These are phyloP conservation scores for Fusarium nanum DNA, from an alignment of 2,329 filamentous ascomycete genomes.

Conservation along the genomic window DNA sequence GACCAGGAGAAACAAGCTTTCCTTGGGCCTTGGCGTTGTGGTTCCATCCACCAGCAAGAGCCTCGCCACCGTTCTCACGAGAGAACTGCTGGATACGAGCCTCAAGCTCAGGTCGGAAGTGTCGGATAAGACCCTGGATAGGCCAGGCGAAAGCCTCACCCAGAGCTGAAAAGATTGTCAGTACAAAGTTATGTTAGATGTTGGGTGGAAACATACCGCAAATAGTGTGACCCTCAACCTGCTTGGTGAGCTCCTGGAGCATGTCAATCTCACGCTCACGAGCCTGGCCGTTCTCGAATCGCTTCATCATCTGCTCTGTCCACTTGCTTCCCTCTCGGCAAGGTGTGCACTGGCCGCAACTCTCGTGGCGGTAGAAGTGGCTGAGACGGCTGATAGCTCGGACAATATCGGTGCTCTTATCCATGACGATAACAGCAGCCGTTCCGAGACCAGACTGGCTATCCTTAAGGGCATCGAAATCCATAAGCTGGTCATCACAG, in stretches of 20 bases:
- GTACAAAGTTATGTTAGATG: conserved; percentile 16
- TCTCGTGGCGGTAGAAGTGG: conserved; percentile 98
- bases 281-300: conserved; percentile 91
- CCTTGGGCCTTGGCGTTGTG: conserved; percentile 81
- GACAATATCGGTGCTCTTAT: conserved; percentile 96
- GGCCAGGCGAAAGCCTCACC: conserved; percentile 99
- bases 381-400: conserved; percentile 91
- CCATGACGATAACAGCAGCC: conserved; percentile 98
- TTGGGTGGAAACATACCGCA: conserved; percentile 72
- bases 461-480: conserved; percentile 98
- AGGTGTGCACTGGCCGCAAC: conserved; percentile 98
- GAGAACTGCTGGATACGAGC: conserved; percentile 87
- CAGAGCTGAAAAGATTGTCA: conserved; percentile 68
- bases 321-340: conserved; percentile 99
- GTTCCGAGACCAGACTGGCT: conserved; percentile 97
- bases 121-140: conserved; percentile 95
- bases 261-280: conserved; percentile 96
- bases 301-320: conserved; percentile 98
- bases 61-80: conserved; percentile 75
- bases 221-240: conserved; percentile 99
- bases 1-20: conserved; percentile 87
- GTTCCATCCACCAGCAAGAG: conserved; percentile 89
- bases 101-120: conserved; percentile 97
- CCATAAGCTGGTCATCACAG: conserved; percentile 97
- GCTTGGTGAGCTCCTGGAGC: conserved; percentile 98